Evolutionary conservation across 2,329 filamentous ascomycete species (phyloP).

Genomic region (Fusarium sp.): DNA sequence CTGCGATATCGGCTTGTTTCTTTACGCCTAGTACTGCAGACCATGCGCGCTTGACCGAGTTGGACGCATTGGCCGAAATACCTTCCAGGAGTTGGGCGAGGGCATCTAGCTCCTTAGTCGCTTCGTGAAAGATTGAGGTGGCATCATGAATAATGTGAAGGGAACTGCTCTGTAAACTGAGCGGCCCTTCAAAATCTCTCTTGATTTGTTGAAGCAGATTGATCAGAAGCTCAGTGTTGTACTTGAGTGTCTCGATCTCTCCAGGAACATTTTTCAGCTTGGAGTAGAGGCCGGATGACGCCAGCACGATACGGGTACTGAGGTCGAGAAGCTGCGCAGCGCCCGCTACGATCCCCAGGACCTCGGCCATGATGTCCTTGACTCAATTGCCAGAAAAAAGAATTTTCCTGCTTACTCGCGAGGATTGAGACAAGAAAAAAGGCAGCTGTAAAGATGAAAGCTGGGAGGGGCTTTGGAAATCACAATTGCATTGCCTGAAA

Average conservation of each 20-base stretch:
- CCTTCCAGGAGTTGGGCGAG: not conserved
- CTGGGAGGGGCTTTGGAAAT: not conserved
- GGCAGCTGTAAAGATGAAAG: not conserved
- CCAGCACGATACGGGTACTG: conserved; percentile 2
- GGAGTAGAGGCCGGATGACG: not conserved
- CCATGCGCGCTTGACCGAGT: not conserved
- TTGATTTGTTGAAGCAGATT: conserved; percentile 3
- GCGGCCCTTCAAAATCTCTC: not conserved
- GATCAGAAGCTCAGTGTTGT: not conserved
- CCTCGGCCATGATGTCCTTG: conserved; percentile 2
- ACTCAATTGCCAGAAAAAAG: not conserved
- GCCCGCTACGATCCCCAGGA: conserved; percentile 9
- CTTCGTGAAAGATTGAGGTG: not conserved
- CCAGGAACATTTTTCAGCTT: conserved; percentile 5
- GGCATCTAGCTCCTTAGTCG: not conserved
- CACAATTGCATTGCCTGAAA: not conserved
- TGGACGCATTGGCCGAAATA: not conserved
- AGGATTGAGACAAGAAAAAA: too few species aligned
- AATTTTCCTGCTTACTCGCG: not conserved
- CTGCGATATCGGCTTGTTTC: not conserved
- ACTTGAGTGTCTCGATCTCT: conserved; percentile 9
- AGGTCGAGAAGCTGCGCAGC: not conserved
- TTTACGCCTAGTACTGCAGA: not conserved
- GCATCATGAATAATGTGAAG: not conserved
- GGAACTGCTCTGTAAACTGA: not conserved